phyloP scores from a whole-genome alignment of 768 basidiomycete genomes.

The Agrocybe pediades region DNA sequence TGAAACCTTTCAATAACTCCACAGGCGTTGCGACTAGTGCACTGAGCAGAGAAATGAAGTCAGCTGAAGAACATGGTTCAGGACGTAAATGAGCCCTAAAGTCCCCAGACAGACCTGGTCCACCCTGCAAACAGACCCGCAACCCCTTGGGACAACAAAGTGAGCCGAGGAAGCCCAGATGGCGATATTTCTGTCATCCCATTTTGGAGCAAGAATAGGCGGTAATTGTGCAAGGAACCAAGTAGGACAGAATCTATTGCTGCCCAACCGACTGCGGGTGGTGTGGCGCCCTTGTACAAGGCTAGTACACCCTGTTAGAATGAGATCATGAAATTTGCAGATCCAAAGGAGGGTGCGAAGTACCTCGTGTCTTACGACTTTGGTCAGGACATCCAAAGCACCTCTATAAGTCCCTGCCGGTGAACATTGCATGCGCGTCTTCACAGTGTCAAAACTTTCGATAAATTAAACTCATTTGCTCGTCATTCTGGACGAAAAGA shows the following conservation, averaged over 20 bases:
- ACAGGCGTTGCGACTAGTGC: conserved; percentile 75
- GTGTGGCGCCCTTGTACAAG: conserved; percentile 75
- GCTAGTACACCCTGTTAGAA: conserved; percentile 55
- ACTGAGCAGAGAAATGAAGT: conserved; percentile 33
- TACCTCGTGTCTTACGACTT: conserved; percentile 65
- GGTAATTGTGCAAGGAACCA: conserved; percentile 74
- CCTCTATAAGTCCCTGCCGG: conserved; percentile 63
- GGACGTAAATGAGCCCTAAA: neutral
- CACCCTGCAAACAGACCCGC: conserved; percentile 70
- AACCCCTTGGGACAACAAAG: conserved; percentile 63
- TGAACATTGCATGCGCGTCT: conserved; percentile 72
- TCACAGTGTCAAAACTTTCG: conserved; percentile 69
- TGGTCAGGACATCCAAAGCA: conserved; percentile 59
- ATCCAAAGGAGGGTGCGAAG: conserved; percentile 11
- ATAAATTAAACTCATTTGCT: neutral
- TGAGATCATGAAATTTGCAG: conserved; percentile 2
- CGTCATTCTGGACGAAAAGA: neutral
- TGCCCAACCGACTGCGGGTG: conserved; percentile 74
- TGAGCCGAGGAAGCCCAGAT: conserved; percentile 50
- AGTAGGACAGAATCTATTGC: conserved; percentile 71
- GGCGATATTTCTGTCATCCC: conserved; percentile 53
- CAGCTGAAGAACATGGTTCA: conserved; percentile 8
- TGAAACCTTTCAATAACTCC: conserved; percentile 71
- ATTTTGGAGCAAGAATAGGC: conserved; percentile 54
- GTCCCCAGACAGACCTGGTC: conserved; percentile 53